Conservation (phyloP, 331 rosid genomes). For the Ulmus americana region DNA sequence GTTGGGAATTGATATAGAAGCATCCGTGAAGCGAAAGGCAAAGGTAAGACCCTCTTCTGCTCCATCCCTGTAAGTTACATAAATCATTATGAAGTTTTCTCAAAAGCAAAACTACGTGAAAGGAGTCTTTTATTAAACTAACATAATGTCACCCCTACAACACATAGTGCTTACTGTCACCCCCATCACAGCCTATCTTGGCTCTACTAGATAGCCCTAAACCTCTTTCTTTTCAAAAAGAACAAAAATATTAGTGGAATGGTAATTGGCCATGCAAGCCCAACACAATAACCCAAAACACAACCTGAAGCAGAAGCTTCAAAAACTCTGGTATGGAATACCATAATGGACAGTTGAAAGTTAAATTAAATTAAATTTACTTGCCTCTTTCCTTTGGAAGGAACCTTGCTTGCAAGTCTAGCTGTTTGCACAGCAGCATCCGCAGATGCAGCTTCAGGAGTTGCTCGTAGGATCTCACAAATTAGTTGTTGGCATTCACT, state of each 20-base stretch:
- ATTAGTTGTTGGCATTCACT: conserved; percentile 99
- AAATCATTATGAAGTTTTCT: no score
- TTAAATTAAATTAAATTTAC: conserved; percentile 30
- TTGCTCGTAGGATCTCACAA: conserved; percentile 95
- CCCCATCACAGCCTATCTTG: conserved; percentile 12
- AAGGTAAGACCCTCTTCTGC: conserved; percentile 91
- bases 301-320: neutral
- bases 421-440: conserved; percentile 99
- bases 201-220: neutral
- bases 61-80: conserved; percentile 54
- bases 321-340: conserved; percentile 7
- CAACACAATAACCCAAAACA: conserved; percentile 13
- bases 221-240: neutral
- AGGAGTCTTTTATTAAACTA: no score
- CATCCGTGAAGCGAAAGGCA: conserved; percentile 97
- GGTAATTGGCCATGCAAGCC: conserved; percentile 14
- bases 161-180: neutral
- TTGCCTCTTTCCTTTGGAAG: conserved; percentile 85
- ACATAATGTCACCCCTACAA: neutral
- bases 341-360: conserved; percentile 21
- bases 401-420: conserved; percentile 87
- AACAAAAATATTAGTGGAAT: neutral
- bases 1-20: conserved; percentile 69
- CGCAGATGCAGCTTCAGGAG: conserved; percentile 98
- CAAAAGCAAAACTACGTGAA: no score